Evolutionary conservation across 257 asterid genomes (phyloP), one percentile per base, ranked within the genome.

Genomic region (Solanum pennellii): DNA sequence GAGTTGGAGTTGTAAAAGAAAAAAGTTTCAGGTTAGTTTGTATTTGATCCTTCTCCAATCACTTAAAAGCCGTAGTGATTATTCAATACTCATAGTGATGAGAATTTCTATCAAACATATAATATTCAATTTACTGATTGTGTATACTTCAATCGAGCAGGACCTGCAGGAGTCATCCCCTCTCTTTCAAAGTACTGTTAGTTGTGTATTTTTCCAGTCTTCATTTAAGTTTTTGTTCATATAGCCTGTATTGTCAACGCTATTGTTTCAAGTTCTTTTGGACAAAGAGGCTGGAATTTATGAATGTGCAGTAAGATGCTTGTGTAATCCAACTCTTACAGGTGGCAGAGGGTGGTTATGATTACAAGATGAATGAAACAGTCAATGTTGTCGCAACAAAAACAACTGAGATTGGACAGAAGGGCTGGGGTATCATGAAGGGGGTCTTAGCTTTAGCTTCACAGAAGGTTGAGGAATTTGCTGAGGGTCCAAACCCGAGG

Each of bases 361-460:
- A 96, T 83, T 73, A 93, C 87, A 96, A 94, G 91, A 91, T 96
- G 87, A 96, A 95, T 49, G 98, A 95, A 91, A 95, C 98, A 0
- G 98, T 96, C 82, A 95, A 85, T 83, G 98, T 92, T 12, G 95
- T 96, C 65, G 91, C 97, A 37, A 90, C 98, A 80, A 95, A 93
- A 91, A 95, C 99, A 23, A 86, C 97, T 2, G 99, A 95, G 90
- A 93, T 96, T 59, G 99, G 99, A 45, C 98, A 95, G 45, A 95
- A 56, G 93, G 93, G 98, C 37, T 96, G 99, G 99, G 98, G 99
- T 42, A 88, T 96, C 33, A 90, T 96, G 96, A 95, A 92, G 91
- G 98, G 98, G 20, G 98, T 95, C 33, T 92, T 96, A 95, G 97
- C 99, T 37, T 44, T 95, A 92, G 99, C 99, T 79, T 87, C 99